Percentiles rank a stretch among this genome's conserved stretches.
These are phyloP conservation scores for Aspergillus quadrilineatus DNA, from an alignment of 2,329 filamentous ascomycete genomes.

Conservation along the genomic window DNA sequence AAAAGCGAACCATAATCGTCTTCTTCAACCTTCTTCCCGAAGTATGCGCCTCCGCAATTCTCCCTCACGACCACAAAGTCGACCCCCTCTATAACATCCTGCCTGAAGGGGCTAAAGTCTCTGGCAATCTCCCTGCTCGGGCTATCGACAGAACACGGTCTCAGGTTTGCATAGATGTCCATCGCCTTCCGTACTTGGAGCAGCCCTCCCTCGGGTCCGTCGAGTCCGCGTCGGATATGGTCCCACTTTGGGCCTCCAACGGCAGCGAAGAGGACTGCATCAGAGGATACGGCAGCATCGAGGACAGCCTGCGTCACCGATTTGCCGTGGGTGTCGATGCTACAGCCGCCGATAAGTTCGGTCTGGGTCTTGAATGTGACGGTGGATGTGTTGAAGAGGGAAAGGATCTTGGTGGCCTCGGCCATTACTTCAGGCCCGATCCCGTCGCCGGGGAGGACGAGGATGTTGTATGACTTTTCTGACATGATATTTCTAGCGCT, in stretches of 20 bases:
- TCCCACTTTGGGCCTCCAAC: slow-evolving; percentile 95
- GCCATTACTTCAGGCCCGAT: slow-evolving; percentile 38
- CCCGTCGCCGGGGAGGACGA: slow-evolving; percentile 12
- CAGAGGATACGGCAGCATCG: slow-evolving; percentile 71
- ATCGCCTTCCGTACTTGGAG: slow-evolving; percentile 83
- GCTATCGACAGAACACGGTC: slow-evolving; percentile 75
- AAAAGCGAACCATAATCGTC: slow-evolving; percentile 32
- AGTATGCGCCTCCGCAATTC: slow-evolving; percentile 46
- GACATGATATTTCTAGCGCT: too few relatives aligned
- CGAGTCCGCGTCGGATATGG: slow-evolving; percentile 59
- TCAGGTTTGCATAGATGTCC: slow-evolving; percentile 83
- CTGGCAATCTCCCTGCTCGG: slow-evolving; percentile 69
- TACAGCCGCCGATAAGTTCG: slow-evolving; percentile 83
- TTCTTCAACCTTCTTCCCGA: slow-evolving; percentile 41
- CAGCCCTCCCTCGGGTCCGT: slow-evolving; percentile 85
- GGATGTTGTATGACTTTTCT: slow-evolving; percentile 4
- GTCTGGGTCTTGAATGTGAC: slow-evolving; percentile 50
- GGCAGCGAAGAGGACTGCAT: slow-evolving; percentile 83
- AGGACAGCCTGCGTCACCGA: slow-evolving; percentile 78
- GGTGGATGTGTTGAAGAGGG: slow-evolving; percentile 63
- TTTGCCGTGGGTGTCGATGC: slow-evolving; percentile 74
- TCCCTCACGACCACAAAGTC: slow-evolving; percentile 66
- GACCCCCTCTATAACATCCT: slow-evolving; percentile 74
- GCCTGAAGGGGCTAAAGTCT: slow-evolving; percentile 77
- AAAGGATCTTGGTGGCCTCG: slow-evolving; percentile 62